A percentile compares a stretch with the other conserved stretches of the same genome.
phyloP scores from a whole-genome alignment of 345 rosid species.

The Populus pruinosa region DNA sequence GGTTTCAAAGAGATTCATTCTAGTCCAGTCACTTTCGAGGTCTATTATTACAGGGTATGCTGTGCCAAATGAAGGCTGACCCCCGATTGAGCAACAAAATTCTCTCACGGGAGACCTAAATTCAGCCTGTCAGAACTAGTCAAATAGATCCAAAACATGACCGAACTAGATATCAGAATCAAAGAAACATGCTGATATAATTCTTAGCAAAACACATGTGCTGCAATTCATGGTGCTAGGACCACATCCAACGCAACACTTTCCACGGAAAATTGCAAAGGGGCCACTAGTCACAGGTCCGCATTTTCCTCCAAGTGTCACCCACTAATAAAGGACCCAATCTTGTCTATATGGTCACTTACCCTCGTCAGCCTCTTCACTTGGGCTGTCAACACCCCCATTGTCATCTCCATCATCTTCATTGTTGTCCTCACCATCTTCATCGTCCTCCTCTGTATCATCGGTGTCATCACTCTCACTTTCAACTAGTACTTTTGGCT shows the following conservation, averaged over 20 bases:
- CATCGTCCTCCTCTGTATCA: conserved; percentile 38
- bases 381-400: conserved; percentile 16
- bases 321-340: background rate
- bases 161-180: background rate
- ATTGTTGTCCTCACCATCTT: conserved; percentile 32
- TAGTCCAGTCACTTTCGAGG: background rate
- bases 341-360: conserved; percentile 10
- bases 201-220: background rate
- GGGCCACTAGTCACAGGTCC: conserved; percentile 5
- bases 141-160: too few species aligned
- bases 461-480: conserved; percentile 48
- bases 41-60: too few species aligned
- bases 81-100: too few species aligned
- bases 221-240: background rate
- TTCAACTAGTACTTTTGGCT: conserved; percentile 57
- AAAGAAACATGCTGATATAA: background rate
- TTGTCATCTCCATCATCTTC: conserved; percentile 21
- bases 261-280: background rate
- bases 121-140: background rate
- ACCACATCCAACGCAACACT: background rate
- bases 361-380: conserved; percentile 53
- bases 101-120: background rate
- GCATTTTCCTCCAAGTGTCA: background rate
- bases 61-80: too few species aligned
- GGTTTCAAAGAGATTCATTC: background rate